These are phyloP conservation scores for Parathielavia appendiculata DNA, from an alignment of 495 filamentous ascomycete species.

Conservation along the genomic window DNA sequence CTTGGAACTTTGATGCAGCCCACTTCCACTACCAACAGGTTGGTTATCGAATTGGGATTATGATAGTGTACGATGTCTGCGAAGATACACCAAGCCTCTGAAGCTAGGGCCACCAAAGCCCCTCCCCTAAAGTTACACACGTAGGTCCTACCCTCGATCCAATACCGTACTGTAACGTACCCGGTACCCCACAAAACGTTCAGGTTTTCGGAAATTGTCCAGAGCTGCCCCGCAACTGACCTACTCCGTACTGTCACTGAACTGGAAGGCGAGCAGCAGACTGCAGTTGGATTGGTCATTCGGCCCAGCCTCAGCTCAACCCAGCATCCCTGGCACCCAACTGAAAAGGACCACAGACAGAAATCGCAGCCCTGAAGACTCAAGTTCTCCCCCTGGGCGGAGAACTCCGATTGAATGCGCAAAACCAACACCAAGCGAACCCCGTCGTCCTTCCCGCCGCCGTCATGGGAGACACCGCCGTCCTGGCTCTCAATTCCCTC, in stretches of 20 bases:
- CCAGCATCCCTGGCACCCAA: conserved; percentile 5
- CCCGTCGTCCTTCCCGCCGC: conserved; percentile 13
- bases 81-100: too few species aligned
- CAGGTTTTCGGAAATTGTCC: conserved; percentile 19
- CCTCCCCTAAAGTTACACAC: too few species aligned
- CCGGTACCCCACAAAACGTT: conserved; percentile 22
- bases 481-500: conserved; percentile 47
- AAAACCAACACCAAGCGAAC: conserved; percentile 14
- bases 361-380: neutral
- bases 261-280: conserved; percentile 1
- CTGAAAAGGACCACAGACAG: neutral
- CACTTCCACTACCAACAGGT: too few species aligned
- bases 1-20: too few species aligned
- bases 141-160: conserved; percentile 15
- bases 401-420: conserved; percentile 20
- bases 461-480: conserved; percentile 41
- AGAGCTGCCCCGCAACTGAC: conserved; percentile 21
- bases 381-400: conserved; percentile 15
- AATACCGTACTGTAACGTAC: conserved; percentile 49
- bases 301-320: neutral
- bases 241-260: conserved; percentile 6
- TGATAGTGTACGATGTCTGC: too few species aligned
- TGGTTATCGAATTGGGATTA: too few species aligned
- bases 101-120: too few species aligned
- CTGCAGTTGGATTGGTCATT: neutral